Evolutionary conservation across 352 stramenopile species (phyloP), one percentile per base, ranked within the genome.

Genomic region (Thraustotheca clavata): DNA sequence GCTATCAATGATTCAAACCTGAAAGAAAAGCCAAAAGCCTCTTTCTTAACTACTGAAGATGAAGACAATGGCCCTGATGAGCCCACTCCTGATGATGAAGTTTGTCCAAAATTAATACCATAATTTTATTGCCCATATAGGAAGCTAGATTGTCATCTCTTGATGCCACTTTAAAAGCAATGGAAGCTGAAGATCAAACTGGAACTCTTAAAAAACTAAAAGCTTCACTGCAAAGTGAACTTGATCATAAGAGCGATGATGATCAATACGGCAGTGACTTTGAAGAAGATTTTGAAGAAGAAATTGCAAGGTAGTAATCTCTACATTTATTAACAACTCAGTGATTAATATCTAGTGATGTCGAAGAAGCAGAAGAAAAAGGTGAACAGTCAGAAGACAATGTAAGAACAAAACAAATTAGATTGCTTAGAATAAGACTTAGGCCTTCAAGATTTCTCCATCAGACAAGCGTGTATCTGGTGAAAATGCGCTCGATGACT

Each of bases 211-310:
- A 90, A 67, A 73, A 90, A 60, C 69, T 94, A 50, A 91, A 91
- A 67, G 78, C 70, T 4, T 86, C 76, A 18, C 63, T 90, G 57
- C 75, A 86, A 62, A 63, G 73, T 14, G 71, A 83, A n/a, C 61
- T 81, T 59, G 80, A 72, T 9, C 57, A 63, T 55, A 73, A 49
- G 62, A 70, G 55, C 50, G 74, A 75, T 0, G 74, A 77, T 8
- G 73, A 82, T 20, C 77, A 76, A 33, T 94, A 94, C 48, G 82
- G 80, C 7, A 91, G 80, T 50, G 82, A 94, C 52, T 94, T 94
- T 68, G 82, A 94, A 55, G 80, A 90, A 55, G 59, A 65, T 39
- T 65, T 65, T 54, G 79, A 89, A 62, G 81, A 89, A 60, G 79
- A 83, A 40, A 71, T 91, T 49, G 70, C 69, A 24, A 93, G 80